Evolutionary conservation across 2,329 filamentous ascomycete genomes (phyloP).

Genomic region (Alternaria infectoria): DNA sequence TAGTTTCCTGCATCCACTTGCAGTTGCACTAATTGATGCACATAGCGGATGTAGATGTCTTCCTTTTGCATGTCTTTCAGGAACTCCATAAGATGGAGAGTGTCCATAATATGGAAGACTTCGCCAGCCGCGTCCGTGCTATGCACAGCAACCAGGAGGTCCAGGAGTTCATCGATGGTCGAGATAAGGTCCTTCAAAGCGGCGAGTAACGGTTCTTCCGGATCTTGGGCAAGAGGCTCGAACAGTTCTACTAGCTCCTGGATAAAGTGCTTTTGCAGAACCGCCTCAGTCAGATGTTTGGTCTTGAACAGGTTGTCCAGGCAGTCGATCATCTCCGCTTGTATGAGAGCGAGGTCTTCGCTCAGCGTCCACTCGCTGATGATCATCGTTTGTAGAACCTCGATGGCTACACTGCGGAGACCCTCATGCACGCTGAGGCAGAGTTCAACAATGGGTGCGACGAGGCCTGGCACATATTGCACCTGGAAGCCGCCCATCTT

Average conservation of each 20-base stretch:
- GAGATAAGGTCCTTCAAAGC: slow-evolving; percentile 80
- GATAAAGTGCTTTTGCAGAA: slow-evolving; percentile 92
- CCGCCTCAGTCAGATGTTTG: slow-evolving; percentile 84
- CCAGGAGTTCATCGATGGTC: slow-evolving; percentile 88
- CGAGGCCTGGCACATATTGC: slow-evolving; percentile 92
- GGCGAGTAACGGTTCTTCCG: slow-evolving; percentile 74
- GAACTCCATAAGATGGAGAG: slow-evolving; percentile 92
- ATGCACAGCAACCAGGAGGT: slow-evolving; percentile 88
- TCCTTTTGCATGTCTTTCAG: slow-evolving; percentile 96
- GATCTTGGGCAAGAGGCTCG: slow-evolving; percentile 68
- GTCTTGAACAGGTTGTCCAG: slow-evolving; percentile 89
- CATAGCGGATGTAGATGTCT: slow-evolving; percentile 94
- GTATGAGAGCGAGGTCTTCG: slow-evolving; percentile 87
- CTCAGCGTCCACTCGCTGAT: slow-evolving; percentile 97
- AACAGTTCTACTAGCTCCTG: slow-evolving; percentile 84
- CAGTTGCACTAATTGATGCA: slow-evolving; percentile 84
- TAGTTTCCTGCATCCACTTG: slow-evolving; percentile 79
- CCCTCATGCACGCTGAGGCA: slow-evolving; percentile 96
- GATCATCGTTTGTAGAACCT: slow-evolving; percentile 97
- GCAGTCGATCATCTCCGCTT: slow-evolving; percentile 96
- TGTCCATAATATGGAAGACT: slow-evolving; percentile 83
- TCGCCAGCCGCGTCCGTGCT: slow-evolving; percentile 75
- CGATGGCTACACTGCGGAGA: slow-evolving; percentile 84
- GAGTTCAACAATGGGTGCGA: slow-evolving; percentile 89
- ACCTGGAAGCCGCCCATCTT: slow-evolving; percentile 97